Evolutionary conservation across 176 grass and related monocot genomes (phyloP).

Genomic region (Carex scoparia): DNA sequence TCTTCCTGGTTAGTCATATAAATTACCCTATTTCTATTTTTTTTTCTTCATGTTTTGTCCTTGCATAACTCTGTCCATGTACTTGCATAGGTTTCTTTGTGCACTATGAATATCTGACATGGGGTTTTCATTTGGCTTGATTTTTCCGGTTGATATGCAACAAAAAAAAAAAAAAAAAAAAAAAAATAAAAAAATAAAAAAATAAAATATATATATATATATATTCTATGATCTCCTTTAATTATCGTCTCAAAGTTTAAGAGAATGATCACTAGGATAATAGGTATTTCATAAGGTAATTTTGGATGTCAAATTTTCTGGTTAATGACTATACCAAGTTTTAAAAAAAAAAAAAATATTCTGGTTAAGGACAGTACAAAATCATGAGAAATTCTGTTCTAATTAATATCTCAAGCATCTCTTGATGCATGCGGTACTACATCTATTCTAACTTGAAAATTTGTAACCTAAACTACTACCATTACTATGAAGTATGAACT

Average conservation of each 20-base stretch:
- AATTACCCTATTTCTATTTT: neutral
- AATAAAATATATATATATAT: neutral
- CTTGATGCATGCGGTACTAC: neutral
- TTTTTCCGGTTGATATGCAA: neutral
- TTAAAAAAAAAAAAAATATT: no score
- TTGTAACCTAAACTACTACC: neutral
- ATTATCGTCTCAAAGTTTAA: neutral
- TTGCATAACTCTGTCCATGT: slow-evolving; percentile 6
- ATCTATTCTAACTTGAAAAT: neutral
- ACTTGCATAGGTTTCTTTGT: neutral
- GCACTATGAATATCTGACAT: slow-evolving; percentile 8
- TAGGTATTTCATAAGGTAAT: neutral
- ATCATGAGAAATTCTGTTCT: no score
- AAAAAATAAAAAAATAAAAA: no score
- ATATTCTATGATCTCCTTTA: neutral
- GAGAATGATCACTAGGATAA: neutral
- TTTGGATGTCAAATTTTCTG: neutral
- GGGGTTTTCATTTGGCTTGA: neutral
- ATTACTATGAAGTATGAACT: neutral
- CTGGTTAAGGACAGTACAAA: no score
- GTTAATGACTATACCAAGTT: no score
- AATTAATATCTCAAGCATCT: neutral
- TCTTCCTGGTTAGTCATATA: slow-evolving; percentile 62
- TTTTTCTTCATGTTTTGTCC: neutral
- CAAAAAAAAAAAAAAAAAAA: neutral